These are phyloP conservation scores for Mycena alexandri DNA, from an alignment of 768 basidiomycete species.

Conservation along the genomic window DNA sequence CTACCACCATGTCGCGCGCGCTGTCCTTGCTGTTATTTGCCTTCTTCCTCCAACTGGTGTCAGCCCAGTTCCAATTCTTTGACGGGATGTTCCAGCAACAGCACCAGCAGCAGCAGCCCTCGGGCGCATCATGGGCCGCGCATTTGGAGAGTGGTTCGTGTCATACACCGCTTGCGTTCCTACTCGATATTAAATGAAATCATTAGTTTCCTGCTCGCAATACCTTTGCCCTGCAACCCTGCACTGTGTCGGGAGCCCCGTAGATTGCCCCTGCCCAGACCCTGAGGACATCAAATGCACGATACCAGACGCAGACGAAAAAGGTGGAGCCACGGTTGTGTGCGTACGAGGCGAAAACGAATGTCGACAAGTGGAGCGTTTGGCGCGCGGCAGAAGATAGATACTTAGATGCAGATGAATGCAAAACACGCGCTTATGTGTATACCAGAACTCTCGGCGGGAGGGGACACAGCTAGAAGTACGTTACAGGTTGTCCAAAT, in stretches of 20 bases:
- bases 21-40: slow-evolving; percentile 47
- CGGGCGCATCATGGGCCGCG: slow-evolving; percentile 69
- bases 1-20: slow-evolving; percentile 19
- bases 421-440: slow-evolving; percentile 34
- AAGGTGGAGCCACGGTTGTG: slow-evolving; percentile 69
- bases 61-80: slow-evolving; percentile 85
- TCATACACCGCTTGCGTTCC: neutral
- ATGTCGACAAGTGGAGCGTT: slow-evolving; percentile 71
- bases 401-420: slow-evolving; percentile 33
- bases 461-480: slow-evolving; percentile 9
- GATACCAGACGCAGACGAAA: slow-evolving; percentile 71
- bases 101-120: slow-evolving; percentile 68
- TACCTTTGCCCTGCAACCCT: slow-evolving; percentile 85
- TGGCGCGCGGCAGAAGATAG: slow-evolving; percentile 56
- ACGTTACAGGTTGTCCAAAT: slow-evolving; percentile 7
- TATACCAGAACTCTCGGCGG: slow-evolving; percentile 43
- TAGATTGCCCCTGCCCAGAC: slow-evolving; percentile 85
- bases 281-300: slow-evolving; percentile 82
- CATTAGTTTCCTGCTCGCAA: slow-evolving; percentile 75
- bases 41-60: slow-evolving; percentile 52
- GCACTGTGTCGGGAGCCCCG: slow-evolving; percentile 71
- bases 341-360: slow-evolving; percentile 79
- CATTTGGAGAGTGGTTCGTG: slow-evolving; percentile 74
- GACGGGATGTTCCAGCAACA: slow-evolving; percentile 83
- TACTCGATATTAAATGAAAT: neutral